Base-by-base conservation (phyloP, 148 eudicot genomes). In the Agrostemma githago region DNA sequence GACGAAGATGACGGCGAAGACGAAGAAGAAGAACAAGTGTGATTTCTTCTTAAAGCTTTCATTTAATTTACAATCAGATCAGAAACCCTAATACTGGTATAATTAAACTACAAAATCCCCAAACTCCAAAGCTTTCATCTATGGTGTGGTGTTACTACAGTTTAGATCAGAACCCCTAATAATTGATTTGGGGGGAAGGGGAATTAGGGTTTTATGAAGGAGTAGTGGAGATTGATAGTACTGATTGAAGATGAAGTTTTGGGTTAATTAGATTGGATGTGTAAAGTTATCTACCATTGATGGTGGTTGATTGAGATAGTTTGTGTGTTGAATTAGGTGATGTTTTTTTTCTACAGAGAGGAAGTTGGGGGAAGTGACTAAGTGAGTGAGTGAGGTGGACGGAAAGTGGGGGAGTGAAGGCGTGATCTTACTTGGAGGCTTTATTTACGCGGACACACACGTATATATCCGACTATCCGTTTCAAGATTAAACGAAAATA, bases 21-120 rank as follows among this genome's bases (percentile, higher is more conserved):
- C 62, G 87, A 82, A 4, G 86, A 86, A 76, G 86, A 81, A 5
- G 89, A 86, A 79, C 88, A 84, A 78, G 92, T 90, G 65, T 85
- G 90, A 71, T 88, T 89, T 78, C 96, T 85, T 72, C 85, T 84
- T 39, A 91, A 79, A 66, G 97, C 88, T 91, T 77, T 93, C 97
- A 91, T 93, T 85, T 89, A 91, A 77, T 17, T 69, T 21, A 38
- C 43, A 67, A 20, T 43, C 48, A 9, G 3, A 61, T 12, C 38
- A 71, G 34, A 70, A 79, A 75, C 71, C 78, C 78, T 79, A 79
- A 64, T 38, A 40, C 8, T 1, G 1, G 1, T 26, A 26, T 26
- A 26, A 26, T 26, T 26, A 26, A 39, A 41, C 41, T 68, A 73
- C 11, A 2, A 51, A 51, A 51, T 3, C 41, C 54, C 61, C 26